A percentile compares a stretch with the other conserved stretches of the same genome.
These are phyloP conservation scores for Omphalotus guepiniiformis DNA, from an alignment of 768 basidiomycete genomes.

Conservation along the genomic window DNA sequence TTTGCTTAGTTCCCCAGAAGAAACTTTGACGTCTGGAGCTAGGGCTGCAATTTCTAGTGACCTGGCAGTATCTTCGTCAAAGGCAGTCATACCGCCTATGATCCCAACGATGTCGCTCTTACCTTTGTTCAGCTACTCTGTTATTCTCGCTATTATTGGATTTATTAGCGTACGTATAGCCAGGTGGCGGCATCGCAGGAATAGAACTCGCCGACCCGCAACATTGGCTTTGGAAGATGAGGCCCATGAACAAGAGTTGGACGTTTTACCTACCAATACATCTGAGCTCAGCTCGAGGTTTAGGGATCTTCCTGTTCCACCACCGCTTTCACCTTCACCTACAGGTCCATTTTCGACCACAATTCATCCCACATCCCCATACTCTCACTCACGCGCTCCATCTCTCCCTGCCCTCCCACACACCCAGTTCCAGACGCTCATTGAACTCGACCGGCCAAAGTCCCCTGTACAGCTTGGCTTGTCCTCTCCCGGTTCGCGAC, in stretches of 20 bases:
- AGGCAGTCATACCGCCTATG: too few species aligned
- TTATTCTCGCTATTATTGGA: slow-evolving; percentile 3
- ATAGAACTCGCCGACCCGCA: slow-evolving; percentile 3
- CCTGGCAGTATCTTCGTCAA: too few species aligned
- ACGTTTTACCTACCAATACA: slow-evolving; percentile 4
- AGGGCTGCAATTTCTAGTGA: too few species aligned
- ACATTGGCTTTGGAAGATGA: slow-evolving; percentile 5
- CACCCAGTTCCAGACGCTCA: background rate
- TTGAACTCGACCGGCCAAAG: slow-evolving; percentile 6
- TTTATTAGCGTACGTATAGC: slow-evolving; percentile 9
- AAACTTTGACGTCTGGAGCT: too few species aligned
- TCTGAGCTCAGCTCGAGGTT: slow-evolving; percentile 3
- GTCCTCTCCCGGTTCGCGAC: slow-evolving; percentile 5
- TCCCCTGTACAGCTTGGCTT: slow-evolving; percentile 6
- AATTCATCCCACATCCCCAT: too few species aligned
- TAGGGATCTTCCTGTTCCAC: background rate
- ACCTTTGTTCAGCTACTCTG: slow-evolving; percentile 1
- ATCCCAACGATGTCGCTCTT: too few species aligned
- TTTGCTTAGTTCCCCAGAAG: too few species aligned
- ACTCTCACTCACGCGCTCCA: background rate
- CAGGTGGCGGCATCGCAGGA: slow-evolving; percentile 4
- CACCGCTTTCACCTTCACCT: slow-evolving; percentile 1
- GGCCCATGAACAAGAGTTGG: too few species aligned
- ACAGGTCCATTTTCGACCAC: too few species aligned
- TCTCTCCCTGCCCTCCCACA: slow-evolving; percentile 1